Percentiles rank a stretch among this genome's conserved stretches.
phyloP scores from a whole-genome alignment of 768 basidiomycete genomes.

The Trametes sanguinea region DNA sequence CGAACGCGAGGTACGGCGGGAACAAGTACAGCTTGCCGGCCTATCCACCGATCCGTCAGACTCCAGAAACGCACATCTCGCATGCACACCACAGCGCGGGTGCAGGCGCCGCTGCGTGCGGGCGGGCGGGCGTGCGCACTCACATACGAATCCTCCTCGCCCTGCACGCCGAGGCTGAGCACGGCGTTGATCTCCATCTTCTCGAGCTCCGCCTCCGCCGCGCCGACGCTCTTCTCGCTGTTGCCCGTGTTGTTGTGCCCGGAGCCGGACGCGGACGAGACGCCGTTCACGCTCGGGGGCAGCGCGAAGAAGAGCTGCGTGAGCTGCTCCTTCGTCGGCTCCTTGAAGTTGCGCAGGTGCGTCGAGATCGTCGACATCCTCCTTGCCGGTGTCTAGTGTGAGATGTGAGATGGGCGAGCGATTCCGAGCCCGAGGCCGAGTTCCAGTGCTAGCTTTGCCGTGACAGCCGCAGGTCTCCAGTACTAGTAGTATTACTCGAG shows the following conservation, averaged over 20 bases:
- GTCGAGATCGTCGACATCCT: constrained; percentile 82
- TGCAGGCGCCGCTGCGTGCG: background rate
- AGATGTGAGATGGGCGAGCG: background rate
- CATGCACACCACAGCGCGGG: background rate
- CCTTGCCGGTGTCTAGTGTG: background rate
- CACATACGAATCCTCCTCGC: constrained; percentile 92
- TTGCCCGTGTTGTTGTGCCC: background rate
- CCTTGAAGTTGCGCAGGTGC: constrained; percentile 88
- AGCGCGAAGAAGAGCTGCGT: constrained; percentile 87
- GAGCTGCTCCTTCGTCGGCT: constrained; percentile 86
- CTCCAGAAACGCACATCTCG: background rate
- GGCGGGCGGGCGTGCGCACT: constrained; percentile 37
- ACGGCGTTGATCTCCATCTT: constrained; percentile 90
- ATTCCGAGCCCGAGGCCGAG: background rate
- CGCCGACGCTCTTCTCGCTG: constrained; percentile 25
- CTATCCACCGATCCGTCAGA: constrained; percentile 40
- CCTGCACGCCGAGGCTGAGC: constrained; percentile 73
- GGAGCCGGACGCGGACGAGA: constrained; percentile 4
- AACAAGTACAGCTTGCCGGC: constrained; percentile 89
- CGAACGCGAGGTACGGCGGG: constrained; percentile 87
- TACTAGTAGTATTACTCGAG: no score
- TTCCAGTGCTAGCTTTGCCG: background rate
- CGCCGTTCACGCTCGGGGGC: constrained; percentile 44
- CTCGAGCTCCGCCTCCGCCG: constrained; percentile 47
- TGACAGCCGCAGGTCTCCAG: background rate